phyloP scores from a whole-genome alignment of 495 filamentous ascomycete genomes.

The Neurospora tetrasperma region DNA sequence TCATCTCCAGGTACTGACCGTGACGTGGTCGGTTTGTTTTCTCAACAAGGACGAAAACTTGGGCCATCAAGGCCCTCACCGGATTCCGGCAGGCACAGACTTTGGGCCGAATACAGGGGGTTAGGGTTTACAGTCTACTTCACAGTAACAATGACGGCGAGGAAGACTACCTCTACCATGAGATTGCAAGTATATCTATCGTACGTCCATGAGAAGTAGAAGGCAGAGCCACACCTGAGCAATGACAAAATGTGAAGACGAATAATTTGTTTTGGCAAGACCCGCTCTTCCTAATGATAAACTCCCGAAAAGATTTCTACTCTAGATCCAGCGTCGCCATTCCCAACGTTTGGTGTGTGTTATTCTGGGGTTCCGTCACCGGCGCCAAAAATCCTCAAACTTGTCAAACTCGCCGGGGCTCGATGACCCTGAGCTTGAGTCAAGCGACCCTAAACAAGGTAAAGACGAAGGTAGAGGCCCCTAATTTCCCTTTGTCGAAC shows the following conservation, averaged over 20 bases:
- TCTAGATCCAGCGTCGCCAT: neutral
- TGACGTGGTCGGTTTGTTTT: too few species aligned
- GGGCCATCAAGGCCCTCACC: neutral
- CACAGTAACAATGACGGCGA: neutral
- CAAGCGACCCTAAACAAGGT: neutral
- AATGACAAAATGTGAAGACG: neutral
- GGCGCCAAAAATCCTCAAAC: neutral
- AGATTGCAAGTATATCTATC: neutral
- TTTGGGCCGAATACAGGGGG: neutral
- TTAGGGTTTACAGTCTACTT: neutral
- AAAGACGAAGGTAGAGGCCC: neutral
- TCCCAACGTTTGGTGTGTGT: neutral
- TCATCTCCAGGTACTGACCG: too few species aligned
- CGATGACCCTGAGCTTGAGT: neutral
- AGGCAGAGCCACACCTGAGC: neutral
- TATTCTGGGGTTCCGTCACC: neutral
- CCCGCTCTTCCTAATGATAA: neutral
- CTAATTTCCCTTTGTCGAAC: neutral
- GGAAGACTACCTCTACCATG: neutral
- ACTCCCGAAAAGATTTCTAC: neutral
- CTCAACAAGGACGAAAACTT: neutral
- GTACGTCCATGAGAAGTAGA: neutral
- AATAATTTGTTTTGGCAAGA: neutral
- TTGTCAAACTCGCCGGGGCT: neutral
- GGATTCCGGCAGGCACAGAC: neutral